Evolutionary conservation across 2,329 filamentous ascomycete genomes (phyloP), one percentile per base, ranked within the genome.

Genomic region (Penicillium palitans): DNA sequence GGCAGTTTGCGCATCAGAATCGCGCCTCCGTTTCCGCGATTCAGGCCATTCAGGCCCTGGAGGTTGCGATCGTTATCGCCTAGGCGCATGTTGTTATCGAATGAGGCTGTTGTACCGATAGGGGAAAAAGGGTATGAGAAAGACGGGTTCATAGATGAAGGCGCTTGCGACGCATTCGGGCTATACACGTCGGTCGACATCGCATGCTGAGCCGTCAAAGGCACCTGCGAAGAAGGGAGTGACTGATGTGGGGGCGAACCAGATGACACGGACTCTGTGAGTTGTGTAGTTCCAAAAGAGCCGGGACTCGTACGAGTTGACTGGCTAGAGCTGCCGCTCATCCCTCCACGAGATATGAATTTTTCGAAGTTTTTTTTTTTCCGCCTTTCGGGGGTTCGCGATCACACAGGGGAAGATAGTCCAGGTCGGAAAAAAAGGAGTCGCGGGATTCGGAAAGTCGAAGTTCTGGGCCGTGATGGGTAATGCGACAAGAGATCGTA

Each of bases 1-100:
- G 85, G 84, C 15, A 88, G 77, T 65, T 81, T 84, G 67, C 84
- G 84, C 75, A 88, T 79, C 55, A 85, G 72, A 60, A 88, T 78
- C 46, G 77, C 74, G 46, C 76, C 72, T 52, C 69, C 71, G 21
- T 67, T 70, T 45, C 57, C 63, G 52, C 69, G 68, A 51, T 66
- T 66, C 42, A 74, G 69, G 63, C 72, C 71, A 60, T 74, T 75
- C 44, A 76, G 67, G 60, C 68, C 64, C 61, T 73, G 72, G 57
- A 70, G 64, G 54, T 71, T 69, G 51, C 71, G 68, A 62, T 76
- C 74, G 57, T 71, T 63, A 19, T 76, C 73, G 39, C 63, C 63
- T 41, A 72, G 65, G 64, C 70, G 73, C 71, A 75, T 76, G 61
- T 67, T 68, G 66, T 57, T 69, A 63, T 76, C 75, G 52, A 75